A percentile compares a stretch with the other conserved stretches of the same genome.
Conservation (phyloP, 1,284 basidiomycete genomes). For the Lentinula novae-zelandiae region DNA sequence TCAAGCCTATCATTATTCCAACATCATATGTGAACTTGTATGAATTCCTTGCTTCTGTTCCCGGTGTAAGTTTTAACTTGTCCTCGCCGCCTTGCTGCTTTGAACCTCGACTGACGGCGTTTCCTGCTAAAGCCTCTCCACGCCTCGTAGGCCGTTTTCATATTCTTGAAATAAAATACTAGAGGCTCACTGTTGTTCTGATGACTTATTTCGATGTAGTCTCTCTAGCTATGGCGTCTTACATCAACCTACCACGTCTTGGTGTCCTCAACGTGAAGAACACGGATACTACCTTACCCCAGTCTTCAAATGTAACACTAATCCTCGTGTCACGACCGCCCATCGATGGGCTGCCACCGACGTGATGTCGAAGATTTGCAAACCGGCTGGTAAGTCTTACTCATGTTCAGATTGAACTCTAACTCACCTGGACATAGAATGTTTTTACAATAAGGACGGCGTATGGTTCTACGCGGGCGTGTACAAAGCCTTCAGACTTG, state of each 20-base stretch:
- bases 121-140: constrained; percentile 37
- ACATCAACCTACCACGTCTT: constrained; percentile 61
- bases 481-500: constrained; percentile 61
- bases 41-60: constrained; percentile 61
- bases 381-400: constrained; percentile 51
- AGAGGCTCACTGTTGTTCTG: neutral
- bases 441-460: constrained; percentile 73
- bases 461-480: constrained; percentile 80
- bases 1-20: constrained; percentile 66
- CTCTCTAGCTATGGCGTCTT: constrained; percentile 63
- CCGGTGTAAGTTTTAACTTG: constrained; percentile 43
- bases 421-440: constrained; percentile 41
- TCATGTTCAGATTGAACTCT: neutral
- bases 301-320: constrained; percentile 70
- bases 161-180: neutral
- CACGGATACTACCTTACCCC: constrained; percentile 73
- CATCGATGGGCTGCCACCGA: constrained; percentile 67
- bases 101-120: neutral
- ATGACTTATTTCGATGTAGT: constrained; percentile 30
- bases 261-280: constrained; percentile 76
- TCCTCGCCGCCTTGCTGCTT: neutral
- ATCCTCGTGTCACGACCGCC: constrained; percentile 66
- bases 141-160: constrained; percentile 40
- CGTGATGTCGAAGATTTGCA: constrained; percentile 46
- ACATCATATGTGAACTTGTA: constrained; percentile 51